These are phyloP conservation scores for Fusarium sambucinum DNA, from an alignment of 2,329 filamentous ascomycete species.

Conservation along the genomic window DNA sequence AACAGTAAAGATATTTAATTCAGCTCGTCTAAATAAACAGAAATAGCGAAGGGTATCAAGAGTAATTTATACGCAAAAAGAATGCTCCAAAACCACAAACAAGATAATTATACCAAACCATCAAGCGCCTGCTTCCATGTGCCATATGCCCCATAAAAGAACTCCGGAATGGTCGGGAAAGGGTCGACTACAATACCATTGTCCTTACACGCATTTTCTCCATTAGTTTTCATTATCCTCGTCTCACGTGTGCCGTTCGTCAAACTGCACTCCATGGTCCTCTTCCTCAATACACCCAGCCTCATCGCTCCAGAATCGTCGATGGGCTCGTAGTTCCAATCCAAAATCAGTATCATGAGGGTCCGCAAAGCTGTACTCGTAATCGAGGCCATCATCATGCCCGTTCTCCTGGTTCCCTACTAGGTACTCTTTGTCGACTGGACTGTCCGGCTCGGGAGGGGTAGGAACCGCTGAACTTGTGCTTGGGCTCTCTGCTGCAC, in stretches of 20 bases:
- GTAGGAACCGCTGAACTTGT: constrained; percentile 53
- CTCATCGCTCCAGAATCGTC: constrained; percentile 52
- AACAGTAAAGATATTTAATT: constrained; percentile 20
- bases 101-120: constrained; percentile 7
- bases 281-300: constrained; percentile 56
- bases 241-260: constrained; percentile 43
- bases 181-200: constrained; percentile 14
- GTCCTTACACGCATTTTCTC: constrained; percentile 23
- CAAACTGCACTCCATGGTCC: constrained; percentile 45
- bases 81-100: constrained; percentile 16
- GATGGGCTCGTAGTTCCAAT: constrained; percentile 53
- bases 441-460: constrained; percentile 54
- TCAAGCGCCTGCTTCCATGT: constrained; percentile 29
- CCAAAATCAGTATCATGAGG: constrained; percentile 50
- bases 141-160: constrained; percentile 16
- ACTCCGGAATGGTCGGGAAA: constrained; percentile 33
- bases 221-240: constrained; percentile 32
- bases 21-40: constrained; percentile 20
- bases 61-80: constrained; percentile 37
- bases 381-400: constrained; percentile 45
- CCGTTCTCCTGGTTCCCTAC: constrained; percentile 39
- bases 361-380: constrained; percentile 51
- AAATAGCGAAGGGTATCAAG: constrained; percentile 44
- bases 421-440: constrained; percentile 47
- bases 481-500: constrained; percentile 54